Evolutionary conservation across 2,329 filamentous ascomycete species (phyloP), one percentile per base, ranked within the genome.

Genomic region (Xylaria sp.): DNA sequence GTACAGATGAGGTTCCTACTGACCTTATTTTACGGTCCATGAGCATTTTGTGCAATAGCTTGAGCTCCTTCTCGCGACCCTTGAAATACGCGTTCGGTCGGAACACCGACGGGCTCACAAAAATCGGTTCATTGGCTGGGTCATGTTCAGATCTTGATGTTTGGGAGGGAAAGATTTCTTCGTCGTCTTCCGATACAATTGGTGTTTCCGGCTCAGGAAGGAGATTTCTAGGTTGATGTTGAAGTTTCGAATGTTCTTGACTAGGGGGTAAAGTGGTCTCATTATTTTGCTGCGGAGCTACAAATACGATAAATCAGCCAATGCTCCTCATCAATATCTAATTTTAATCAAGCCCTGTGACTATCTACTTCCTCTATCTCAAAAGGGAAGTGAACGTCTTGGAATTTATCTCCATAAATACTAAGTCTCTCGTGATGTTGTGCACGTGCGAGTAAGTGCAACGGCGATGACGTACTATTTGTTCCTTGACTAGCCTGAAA

Each of bases 11-110:
- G 0, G 89, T 89, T 18, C 89, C 88, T 54, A 86, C 80, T 8
- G 83, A 81, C 44, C 88, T 82, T 71, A 84, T 84, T 71, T 85
- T 85, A 32, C 82, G 81, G 72, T 90, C 87, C 73, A 84, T 87
- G 3, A 92, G 79, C 75, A 89, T 85, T 59, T 79, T 82, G 72
- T 91, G 88, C 27, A 93, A 80, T 2, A 86, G 80, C 10, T 83
- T 81, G 25, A 92, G 78, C 72, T 92, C 86, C 50, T 83, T 83
- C 72, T 87, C 77, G 75, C 89, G 87, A 2, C 88, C 88, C 65
- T 87, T 84, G 71, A 90, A 90, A 9, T 84, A 81, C 3, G 84
- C 83, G 71, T 90, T 90, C 0, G 86, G 87, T 70, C 88, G 85
- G 57, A 90, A 89, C 0, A 86, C 86, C 0, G 84, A 81, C 2